phyloP scores from a whole-genome alignment of 441 rosid genomes.

The Populus tomentosa region DNA sequence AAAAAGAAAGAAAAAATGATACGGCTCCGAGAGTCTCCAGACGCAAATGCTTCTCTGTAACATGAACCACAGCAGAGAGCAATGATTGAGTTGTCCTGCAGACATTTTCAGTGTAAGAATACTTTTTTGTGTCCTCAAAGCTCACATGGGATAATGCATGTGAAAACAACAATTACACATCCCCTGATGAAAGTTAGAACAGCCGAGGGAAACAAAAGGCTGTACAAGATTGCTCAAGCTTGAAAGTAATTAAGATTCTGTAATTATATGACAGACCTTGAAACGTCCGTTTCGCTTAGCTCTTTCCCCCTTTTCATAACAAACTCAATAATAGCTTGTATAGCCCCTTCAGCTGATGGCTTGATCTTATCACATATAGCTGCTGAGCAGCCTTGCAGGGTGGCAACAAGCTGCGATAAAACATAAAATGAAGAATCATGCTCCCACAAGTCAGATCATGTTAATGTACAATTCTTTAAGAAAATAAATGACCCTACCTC shows the following conservation, averaged over 20 bases:
- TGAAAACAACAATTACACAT: background rate
- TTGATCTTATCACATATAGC: constrained; percentile 89
- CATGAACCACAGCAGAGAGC: constrained; percentile 88
- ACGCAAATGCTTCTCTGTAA: constrained; percentile 88
- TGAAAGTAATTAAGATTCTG: constrained; percentile 7
- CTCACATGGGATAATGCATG: background rate
- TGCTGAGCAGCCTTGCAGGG: constrained; percentile 68
- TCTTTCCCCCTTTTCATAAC: constrained; percentile 78
- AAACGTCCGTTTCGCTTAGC: constrained; percentile 69
- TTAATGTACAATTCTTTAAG: constrained; percentile 2
- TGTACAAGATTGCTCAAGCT: background rate
- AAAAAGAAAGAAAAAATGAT: constrained; percentile 39
- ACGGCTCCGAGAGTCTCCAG: constrained; percentile 95
- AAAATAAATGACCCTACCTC: constrained; percentile 56
- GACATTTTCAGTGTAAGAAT: constrained; percentile 2
- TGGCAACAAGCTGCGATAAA: constrained; percentile 77
- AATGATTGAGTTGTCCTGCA: constrained; percentile 91
- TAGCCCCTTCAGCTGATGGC: constrained; percentile 97
- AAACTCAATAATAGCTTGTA: constrained; percentile 92
- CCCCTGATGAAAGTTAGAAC: background rate
- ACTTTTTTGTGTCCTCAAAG: background rate
- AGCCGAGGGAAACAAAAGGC: background rate
- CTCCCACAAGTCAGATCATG: constrained; percentile 3
- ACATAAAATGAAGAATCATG: constrained; percentile 26
- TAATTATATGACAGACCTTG: constrained; percentile 55